Percentiles rank a stretch among this genome's conserved stretches.
Evolutionary conservation across 208 protist genomes (phyloP).

Genomic region (Crithidia fasciculata): DNA sequence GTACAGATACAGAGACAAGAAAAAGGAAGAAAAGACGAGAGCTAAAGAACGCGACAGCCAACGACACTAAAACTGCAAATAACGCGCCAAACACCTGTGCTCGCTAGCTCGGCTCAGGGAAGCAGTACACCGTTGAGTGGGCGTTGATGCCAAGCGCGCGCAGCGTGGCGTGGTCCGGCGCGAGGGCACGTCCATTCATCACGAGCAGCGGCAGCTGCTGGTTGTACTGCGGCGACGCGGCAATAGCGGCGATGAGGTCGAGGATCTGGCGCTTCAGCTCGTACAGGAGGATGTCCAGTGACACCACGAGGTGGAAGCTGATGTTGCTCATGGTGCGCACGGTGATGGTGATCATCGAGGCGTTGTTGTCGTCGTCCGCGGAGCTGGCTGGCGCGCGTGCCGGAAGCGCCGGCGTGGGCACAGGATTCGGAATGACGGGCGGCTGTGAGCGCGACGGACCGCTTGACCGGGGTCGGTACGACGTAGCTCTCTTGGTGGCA

Average conservation of each 20-base stretch:
- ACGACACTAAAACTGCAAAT: background rate
- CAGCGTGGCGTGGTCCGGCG: slow-evolving; percentile 25
- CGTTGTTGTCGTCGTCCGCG: background rate
- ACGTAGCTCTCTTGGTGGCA: too few species aligned
- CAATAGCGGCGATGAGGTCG: slow-evolving; percentile 18
- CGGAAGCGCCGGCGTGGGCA: slow-evolving; percentile 28
- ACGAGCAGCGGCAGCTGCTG: slow-evolving; percentile 35
- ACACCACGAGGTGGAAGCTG: slow-evolving; percentile 23
- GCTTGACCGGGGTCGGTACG: background rate
- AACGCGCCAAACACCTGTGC: background rate
- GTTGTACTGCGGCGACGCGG: slow-evolving; percentile 1
- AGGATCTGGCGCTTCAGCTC: slow-evolving; percentile 35
- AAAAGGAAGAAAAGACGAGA: background rate
- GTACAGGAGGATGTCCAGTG: slow-evolving; percentile 9
- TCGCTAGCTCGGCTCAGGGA: slow-evolving; percentile 19
- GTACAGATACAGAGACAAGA: background rate
- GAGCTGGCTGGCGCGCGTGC: background rate
- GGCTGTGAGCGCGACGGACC: background rate
- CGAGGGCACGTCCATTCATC: slow-evolving; percentile 32
- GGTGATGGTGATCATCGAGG: slow-evolving; percentile 13
- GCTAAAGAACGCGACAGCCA: too few species aligned
- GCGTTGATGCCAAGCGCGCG: slow-evolving; percentile 15
- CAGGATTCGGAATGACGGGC: slow-evolving; percentile 34
- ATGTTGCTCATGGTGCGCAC: slow-evolving; percentile 37
- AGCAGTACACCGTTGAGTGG: slow-evolving; percentile 33